Conservation (phyloP, 1,139 yeast species). For the Taphrina pruni region DNA sequence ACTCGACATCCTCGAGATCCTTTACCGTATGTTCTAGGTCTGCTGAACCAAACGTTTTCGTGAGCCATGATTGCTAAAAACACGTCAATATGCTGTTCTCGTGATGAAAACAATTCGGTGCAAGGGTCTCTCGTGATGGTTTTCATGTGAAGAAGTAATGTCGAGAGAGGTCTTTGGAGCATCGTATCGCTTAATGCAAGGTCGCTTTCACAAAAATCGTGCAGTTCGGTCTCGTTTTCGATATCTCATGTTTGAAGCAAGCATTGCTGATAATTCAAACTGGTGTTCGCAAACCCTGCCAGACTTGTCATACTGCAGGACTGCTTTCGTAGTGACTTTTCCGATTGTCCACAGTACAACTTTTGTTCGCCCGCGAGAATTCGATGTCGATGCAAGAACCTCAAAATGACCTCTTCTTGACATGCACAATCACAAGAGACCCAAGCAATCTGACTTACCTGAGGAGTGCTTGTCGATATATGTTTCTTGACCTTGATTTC, state of each 20-base stretch:
- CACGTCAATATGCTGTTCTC: too few relatives aligned
- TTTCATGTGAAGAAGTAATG: not conserved
- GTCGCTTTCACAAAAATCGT: not conserved
- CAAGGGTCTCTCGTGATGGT: too few relatives aligned
- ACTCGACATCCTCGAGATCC: slow-evolving; percentile 99
- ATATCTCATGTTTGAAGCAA: not conserved
- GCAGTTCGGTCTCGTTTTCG: not conserved
- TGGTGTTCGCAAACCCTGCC: too few relatives aligned
- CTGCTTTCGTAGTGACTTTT: not conserved
- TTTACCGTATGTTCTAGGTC: slow-evolving; percentile 99
- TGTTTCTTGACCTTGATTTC: slow-evolving; percentile 12
- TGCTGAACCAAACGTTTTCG: slow-evolving; percentile 93
- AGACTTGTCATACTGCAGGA: not conserved
- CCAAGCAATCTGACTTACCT: slow-evolving; percentile 4
- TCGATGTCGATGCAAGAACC: not conserved
- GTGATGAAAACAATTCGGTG: too few relatives aligned
- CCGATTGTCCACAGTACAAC: not conserved
- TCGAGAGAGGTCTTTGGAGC: too few relatives aligned
- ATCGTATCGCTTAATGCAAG: not conserved
- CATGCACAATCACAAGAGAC: slow-evolving; percentile 9
- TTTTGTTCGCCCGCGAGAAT: not conserved
- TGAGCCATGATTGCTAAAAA: slow-evolving; percentile 41
- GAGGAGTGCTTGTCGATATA: slow-evolving; percentile 14
- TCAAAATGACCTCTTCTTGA: not conserved
- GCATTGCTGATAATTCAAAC: too few relatives aligned